phyloP scores from a whole-genome alignment of 495 filamentous ascomycete species.

The Aspergillus kassunensis region DNA sequence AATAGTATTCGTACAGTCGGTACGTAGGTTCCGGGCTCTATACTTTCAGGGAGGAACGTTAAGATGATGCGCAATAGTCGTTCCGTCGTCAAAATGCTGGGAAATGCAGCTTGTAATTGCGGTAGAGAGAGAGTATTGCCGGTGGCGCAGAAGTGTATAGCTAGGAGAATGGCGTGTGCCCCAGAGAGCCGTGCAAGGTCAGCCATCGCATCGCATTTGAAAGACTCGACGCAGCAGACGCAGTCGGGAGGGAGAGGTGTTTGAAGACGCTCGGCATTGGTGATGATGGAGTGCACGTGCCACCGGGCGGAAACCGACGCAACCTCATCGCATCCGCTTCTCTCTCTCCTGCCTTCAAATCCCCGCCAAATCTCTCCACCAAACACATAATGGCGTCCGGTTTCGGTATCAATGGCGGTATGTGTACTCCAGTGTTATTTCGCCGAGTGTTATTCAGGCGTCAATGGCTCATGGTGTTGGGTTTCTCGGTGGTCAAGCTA shows the following conservation, averaged over 20 bases:
- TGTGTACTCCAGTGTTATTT: constrained; percentile 25
- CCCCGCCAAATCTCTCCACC: constrained; percentile 16
- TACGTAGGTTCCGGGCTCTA: constrained; percentile 61
- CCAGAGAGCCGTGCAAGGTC: constrained; percentile 39
- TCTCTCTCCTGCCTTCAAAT: constrained; percentile 25
- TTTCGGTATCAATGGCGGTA: constrained; percentile 76
- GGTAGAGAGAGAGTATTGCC: constrained; percentile 60
- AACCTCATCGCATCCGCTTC: constrained; percentile 34
- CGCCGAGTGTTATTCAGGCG: neutral
- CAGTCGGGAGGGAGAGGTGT: constrained; percentile 24
- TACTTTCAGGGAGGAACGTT: constrained; percentile 77
- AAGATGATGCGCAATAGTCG: constrained; percentile 75
- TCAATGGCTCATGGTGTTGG: constrained; percentile 3
- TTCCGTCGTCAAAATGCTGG: constrained; percentile 57
- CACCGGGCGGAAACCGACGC: constrained; percentile 31
- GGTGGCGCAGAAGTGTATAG: constrained; percentile 41
- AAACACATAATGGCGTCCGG: constrained; percentile 68
- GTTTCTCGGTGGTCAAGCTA: neutral
- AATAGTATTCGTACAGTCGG: constrained; percentile 55
- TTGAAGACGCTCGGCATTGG: no score
- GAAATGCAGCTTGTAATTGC: constrained; percentile 56
- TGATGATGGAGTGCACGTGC: constrained; percentile 33
- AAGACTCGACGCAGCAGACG: no score
- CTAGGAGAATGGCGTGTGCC: constrained; percentile 48
- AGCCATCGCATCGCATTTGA: constrained; percentile 30